Conservation (phyloP, 805 yeast species). For the Kodamaea jinghongensis region DNA sequence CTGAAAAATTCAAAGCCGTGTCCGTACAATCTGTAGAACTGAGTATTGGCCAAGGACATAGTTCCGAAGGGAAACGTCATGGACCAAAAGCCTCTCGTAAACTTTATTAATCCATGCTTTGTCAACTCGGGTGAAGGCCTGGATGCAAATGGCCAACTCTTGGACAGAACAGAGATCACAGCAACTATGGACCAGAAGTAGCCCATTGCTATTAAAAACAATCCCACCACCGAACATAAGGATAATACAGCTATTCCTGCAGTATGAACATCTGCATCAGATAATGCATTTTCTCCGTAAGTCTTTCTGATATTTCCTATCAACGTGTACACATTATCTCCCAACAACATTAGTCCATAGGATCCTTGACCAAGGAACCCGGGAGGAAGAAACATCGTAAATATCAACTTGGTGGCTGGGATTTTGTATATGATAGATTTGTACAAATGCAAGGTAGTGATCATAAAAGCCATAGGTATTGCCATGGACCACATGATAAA, state of each 20-base stretch:
- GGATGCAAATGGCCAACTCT: constrained; percentile 33
- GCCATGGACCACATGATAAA: constrained; percentile 71
- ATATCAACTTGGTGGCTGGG: constrained; percentile 54
- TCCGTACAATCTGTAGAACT: constrained; percentile 36
- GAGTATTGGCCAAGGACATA: constrained; percentile 56
- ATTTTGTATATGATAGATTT: constrained; percentile 56
- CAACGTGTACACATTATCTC: constrained; percentile 37
- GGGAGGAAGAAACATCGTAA: constrained; percentile 70
- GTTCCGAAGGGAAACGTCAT: constrained; percentile 87
- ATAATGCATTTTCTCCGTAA: too few species aligned
- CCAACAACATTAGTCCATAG: constrained; percentile 58
- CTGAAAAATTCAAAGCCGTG: constrained; percentile 53
- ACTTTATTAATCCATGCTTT: constrained; percentile 18
- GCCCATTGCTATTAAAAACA: constrained; percentile 56
- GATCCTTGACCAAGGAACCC: constrained; percentile 88
- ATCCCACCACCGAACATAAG: constrained; percentile 22
- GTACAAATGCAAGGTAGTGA: constrained; percentile 55
- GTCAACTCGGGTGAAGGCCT: constrained; percentile 22
- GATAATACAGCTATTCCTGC: not conserved
- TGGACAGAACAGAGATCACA: constrained; percentile 40
- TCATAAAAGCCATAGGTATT: constrained; percentile 52
- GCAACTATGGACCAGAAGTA: constrained; percentile 46
- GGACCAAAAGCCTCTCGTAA: constrained; percentile 57
- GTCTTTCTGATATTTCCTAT: constrained; percentile 9
- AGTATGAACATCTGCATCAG: not conserved